These are phyloP conservation scores for Cercospora sp. DNA, from an alignment of 2,329 filamentous ascomycete genomes.

Conservation along the genomic window DNA sequence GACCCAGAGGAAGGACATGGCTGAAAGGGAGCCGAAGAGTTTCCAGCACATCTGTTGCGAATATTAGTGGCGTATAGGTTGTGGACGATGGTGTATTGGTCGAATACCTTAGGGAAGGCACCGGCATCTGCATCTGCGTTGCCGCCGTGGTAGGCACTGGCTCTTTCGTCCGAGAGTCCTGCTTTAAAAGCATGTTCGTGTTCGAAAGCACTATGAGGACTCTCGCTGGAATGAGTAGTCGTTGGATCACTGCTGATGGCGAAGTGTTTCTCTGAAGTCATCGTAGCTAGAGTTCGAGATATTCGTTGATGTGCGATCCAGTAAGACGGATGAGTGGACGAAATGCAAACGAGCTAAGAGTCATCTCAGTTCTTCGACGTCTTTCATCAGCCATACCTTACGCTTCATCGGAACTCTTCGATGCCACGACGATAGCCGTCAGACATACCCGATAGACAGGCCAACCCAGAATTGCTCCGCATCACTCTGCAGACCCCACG, in stretches of 20 bases:
- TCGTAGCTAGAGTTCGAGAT: background rate
- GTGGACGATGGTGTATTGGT: background rate
- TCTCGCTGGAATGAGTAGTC: background rate
- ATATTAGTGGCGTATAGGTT: background rate
- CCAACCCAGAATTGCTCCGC: background rate
- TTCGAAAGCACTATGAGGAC: background rate
- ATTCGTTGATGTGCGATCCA: background rate
- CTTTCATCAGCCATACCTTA: background rate
- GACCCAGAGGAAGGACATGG: constrained; percentile 62
- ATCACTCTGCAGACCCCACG: background rate
- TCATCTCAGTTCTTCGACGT: background rate
- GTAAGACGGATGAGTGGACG: background rate
- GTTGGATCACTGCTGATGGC: background rate
- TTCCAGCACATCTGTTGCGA: constrained; percentile 16
- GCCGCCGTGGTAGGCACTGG: background rate
- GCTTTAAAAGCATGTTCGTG: background rate
- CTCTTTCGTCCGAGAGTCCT: background rate
- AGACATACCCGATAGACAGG: background rate
- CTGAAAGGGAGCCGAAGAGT: constrained; percentile 42
- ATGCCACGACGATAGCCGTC: background rate
- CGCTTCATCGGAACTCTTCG: background rate
- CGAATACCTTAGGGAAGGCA: background rate
- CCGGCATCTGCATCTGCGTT: background rate
- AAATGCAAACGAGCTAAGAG: background rate
- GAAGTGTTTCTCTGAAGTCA: background rate